Conservation (phyloP, 495 filamentous ascomycete species). For the Baudoinia panamericana region DNA sequence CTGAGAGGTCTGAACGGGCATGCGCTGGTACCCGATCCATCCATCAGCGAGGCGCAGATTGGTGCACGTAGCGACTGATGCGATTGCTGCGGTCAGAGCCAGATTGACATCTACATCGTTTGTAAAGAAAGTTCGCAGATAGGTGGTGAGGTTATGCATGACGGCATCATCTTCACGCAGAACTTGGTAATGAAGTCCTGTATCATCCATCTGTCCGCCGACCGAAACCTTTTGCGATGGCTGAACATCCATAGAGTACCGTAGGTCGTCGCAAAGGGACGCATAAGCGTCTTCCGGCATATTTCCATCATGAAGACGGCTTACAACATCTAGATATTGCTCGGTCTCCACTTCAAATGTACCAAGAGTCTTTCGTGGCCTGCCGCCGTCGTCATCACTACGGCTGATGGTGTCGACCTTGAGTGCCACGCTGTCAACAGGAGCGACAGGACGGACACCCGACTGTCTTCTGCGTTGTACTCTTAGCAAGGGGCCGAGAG, state of each 20-base stretch:
- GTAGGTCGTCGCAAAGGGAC: slow-evolving; percentile 49
- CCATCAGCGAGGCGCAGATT: slow-evolving; percentile 74
- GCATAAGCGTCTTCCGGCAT: slow-evolving; percentile 70
- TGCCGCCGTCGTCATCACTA: neutral
- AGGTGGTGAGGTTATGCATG: slow-evolving; percentile 51
- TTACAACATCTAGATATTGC: slow-evolving; percentile 57
- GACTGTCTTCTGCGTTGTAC: slow-evolving; percentile 29
- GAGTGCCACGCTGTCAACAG: neutral
- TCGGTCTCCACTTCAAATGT: slow-evolving; percentile 70
- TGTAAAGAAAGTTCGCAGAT: slow-evolving; percentile 66
- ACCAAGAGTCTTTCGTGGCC: slow-evolving; percentile 52
- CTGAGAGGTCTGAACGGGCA: slow-evolving; percentile 37
- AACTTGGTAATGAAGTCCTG: no score
- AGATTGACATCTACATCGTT: slow-evolving; percentile 88
- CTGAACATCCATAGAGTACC: slow-evolving; percentile 51
- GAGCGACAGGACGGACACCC: slow-evolving; percentile 9
- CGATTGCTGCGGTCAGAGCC: slow-evolving; percentile 65
- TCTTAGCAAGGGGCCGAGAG: slow-evolving; percentile 55
- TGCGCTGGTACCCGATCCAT: slow-evolving; percentile 58
- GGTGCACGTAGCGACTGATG: slow-evolving; percentile 70
- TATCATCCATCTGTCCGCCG: neutral
- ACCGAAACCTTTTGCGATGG: neutral
- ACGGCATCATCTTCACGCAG: slow-evolving; percentile 47
- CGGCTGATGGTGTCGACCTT: neutral
- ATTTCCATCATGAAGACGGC: slow-evolving; percentile 55